Evolutionary conservation across 2,329 filamentous ascomycete species (phyloP).

Genomic region (Aspergillus candidus): DNA sequence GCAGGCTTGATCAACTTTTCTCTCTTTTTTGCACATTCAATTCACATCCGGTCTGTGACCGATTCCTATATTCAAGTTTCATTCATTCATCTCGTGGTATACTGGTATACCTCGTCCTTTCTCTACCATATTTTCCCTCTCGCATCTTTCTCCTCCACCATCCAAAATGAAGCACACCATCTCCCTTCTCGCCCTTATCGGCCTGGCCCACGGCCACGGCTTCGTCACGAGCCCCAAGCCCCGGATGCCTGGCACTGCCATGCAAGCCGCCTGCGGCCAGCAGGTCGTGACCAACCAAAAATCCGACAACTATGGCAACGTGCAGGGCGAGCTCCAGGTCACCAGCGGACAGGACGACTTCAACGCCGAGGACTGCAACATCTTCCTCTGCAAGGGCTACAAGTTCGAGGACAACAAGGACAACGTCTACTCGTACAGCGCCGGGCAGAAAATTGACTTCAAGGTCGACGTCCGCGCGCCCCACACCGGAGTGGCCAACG

Average conservation of each 20-base stretch:
- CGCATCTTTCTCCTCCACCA: not conserved
- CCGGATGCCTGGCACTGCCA: constrained; percentile 48
- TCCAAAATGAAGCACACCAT: constrained; percentile 40
- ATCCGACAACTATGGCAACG: constrained; percentile 52
- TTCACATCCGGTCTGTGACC: constrained; percentile 19
- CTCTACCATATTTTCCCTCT: constrained; percentile 6
- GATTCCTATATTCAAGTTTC: constrained; percentile 12
- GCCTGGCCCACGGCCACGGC: constrained; percentile 49
- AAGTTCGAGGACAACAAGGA: constrained; percentile 51
- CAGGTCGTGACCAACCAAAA: constrained; percentile 50
- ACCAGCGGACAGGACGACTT: constrained; percentile 45
- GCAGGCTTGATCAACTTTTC: too few species aligned
- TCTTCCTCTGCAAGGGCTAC: constrained; percentile 55
- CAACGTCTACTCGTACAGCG: constrained; percentile 48
- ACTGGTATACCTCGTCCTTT: constrained; percentile 19
- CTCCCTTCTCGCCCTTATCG: constrained; percentile 38
- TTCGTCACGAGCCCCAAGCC: constrained; percentile 45
- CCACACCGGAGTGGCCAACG: constrained; percentile 46
- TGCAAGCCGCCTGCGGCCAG: constrained; percentile 48
- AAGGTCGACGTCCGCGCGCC: constrained; percentile 43
- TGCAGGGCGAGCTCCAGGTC: constrained; percentile 51
- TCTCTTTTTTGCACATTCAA: constrained; percentile 13
- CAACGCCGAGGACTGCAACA: constrained; percentile 43
- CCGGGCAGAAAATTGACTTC: constrained; percentile 42
- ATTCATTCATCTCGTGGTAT: constrained; percentile 14